Evolutionary conservation across 1,284 basidiomycete genomes (phyloP).

Genomic region (Chiua sp.): DNA sequence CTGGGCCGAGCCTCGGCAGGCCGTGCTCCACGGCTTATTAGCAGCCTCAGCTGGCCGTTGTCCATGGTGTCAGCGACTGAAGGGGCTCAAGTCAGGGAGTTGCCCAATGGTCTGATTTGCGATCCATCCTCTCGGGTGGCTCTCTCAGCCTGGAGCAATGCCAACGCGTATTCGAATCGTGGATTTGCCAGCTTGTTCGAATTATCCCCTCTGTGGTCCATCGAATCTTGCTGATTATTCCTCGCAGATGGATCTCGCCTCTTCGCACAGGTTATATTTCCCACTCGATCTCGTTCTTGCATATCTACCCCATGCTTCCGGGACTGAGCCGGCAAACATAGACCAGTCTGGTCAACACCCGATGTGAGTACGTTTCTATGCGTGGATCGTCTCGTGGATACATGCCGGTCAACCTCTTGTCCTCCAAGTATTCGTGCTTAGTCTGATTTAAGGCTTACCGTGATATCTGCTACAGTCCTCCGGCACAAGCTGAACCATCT

Average conservation of each 20-base stretch:
- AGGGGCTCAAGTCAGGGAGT: no score
- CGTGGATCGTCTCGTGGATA: no score
- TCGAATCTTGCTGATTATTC: no score
- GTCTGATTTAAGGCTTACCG: background rate
- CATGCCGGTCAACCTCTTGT: no score
- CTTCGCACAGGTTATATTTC: background rate
- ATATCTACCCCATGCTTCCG: background rate
- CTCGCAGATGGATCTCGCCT: background rate
- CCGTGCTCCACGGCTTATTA: no score
- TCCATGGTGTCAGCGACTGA: no score
- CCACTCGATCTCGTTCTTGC: background rate
- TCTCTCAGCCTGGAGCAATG: background rate
- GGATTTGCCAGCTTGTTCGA: background rate
- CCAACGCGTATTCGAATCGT: background rate
- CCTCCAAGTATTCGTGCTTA: no score
- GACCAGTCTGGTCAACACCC: background rate
- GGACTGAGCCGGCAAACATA: background rate
- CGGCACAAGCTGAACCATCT: background rate
- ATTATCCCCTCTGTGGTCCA: no score
- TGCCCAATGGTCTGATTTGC: no score
- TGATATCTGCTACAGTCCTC: background rate
- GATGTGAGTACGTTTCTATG: background rate
- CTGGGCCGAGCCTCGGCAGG: no score
- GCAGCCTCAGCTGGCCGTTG: no score
- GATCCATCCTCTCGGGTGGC: no score